Percentiles rank a stretch among this genome's conserved stretches.
These are phyloP conservation scores for Avena atlantica DNA, from an alignment of 176 grass and related monocot genomes.

Conservation along the genomic window DNA sequence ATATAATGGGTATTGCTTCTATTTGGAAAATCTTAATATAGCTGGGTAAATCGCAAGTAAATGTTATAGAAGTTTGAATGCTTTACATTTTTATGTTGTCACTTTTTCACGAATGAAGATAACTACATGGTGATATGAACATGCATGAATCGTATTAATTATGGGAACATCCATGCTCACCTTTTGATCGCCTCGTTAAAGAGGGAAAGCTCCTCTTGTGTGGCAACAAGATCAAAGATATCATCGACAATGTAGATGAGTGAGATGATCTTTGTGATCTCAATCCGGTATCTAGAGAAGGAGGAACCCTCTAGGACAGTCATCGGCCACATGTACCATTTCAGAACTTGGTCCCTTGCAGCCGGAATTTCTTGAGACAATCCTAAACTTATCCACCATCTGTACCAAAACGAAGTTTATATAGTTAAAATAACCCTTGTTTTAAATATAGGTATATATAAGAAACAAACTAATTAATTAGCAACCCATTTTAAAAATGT, in stretches of 20 bases:
- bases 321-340: too few species aligned
- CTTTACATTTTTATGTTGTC: not conserved
- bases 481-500: not conserved
- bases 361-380: not conserved
- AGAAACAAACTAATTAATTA: not conserved
- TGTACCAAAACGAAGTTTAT: not conserved
- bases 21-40: not conserved
- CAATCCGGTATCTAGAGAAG: too few species aligned
- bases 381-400: constrained; percentile 11
- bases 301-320: too few species aligned
- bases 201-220: constrained; percentile 43
- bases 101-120: not conserved
- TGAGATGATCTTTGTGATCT: too few species aligned
- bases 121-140: not conserved
- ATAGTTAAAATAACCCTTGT: not conserved
- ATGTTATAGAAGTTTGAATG: not conserved
- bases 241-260: too few species aligned
- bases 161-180: not conserved
- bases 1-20: not conserved
- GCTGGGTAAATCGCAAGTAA: not conserved
- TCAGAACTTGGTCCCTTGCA: constrained; percentile 8
- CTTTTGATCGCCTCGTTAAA: constrained; percentile 28
- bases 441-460: not conserved
- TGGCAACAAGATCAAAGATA: constrained; percentile 55
- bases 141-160: not conserved